Conservation (phyloP, 176 grass and related monocot species). For the Oryza officinalis region DNA sequence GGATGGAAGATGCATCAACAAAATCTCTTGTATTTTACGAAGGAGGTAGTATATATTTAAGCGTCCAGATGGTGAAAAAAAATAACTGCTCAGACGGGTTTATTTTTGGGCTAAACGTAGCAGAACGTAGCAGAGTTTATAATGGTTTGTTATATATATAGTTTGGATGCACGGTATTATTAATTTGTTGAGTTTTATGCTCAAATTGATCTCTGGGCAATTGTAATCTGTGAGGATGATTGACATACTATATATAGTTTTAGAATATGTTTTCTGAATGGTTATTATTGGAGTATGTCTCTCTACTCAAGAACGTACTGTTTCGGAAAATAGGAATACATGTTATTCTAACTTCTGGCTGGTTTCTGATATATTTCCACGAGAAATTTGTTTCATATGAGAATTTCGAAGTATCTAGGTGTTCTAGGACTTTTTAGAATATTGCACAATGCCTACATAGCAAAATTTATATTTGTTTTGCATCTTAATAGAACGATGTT, state of each 20-base stretch:
- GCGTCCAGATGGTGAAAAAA: not conserved
- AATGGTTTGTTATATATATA: not conserved
- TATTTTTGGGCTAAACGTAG: not conserved
- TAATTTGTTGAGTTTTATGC: not conserved
- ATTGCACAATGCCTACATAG: not conserved
- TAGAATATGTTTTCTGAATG: not conserved
- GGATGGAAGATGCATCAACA: too few relatives aligned
- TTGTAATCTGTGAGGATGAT: not conserved
- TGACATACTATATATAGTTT: not conserved
- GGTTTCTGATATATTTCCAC: slow-evolving; percentile 10
- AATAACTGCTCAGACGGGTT: not conserved
- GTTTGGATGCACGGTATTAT: not conserved
- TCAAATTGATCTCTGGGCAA: not conserved
- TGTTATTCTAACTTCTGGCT: not conserved
- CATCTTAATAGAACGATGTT: slow-evolving; percentile 4
- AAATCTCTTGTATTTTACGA: too few relatives aligned
- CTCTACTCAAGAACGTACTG: not conserved
- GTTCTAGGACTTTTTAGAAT: not conserved
- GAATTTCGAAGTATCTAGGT: not conserved
- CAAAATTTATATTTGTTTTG: not conserved
- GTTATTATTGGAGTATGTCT: not conserved
- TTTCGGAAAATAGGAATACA: not conserved
- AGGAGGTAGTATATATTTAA: not conserved
- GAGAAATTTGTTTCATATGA: not conserved
- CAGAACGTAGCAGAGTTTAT: not conserved